Base-by-base conservation (phyloP, 257 asterid species). In the Capsicum rhomboideum region DNA sequence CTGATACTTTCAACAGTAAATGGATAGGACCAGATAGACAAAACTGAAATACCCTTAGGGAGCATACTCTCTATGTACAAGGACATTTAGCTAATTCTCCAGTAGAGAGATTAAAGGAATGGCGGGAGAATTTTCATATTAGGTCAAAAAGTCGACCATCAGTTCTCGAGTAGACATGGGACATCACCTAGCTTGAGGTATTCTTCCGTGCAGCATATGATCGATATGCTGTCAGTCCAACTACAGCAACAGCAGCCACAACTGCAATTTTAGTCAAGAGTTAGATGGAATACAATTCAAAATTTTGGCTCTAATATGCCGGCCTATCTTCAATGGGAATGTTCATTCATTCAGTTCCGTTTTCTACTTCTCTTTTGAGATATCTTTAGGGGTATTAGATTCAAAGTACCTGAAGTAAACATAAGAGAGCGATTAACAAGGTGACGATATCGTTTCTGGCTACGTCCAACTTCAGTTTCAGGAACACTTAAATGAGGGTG, bases 401-500 rank as follows among this genome's bases (percentile, higher is more conserved):
- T 28, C 64, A 77, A 83, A 29, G 79, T 92, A 95, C 99, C 98
- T 87, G 98, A 92, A 87, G 93, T 87, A 86, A 90, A 88, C 89
- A 92, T 80, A 77, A 96, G 93, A 83, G 94, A 87, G 83, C 91
- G 90, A 80, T 89, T 93, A 79, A 93, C 92, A 63, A 94, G 85
- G 85, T 84, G 91, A 75, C 89, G 92, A 85, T 87, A 87, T 81
- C 89, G 90, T 88, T 93, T 95, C 89, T 88, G 91, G 66, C 86
- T 92, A 69, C 97, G 97, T 5, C 98, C 97, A 74, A 84, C 52
- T 80, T 91, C 95, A 85, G 98, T 96, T 91, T 96, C 98, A 8
- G 99, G 99, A 88, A 95, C 87, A 83, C 93, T 90, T 83, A 93
- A 86, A 90, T 96, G 96, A 80, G 98, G 99, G 72, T 85, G 92